These are phyloP conservation scores for Neonectria coccinea DNA, from an alignment of 2,329 filamentous ascomycete genomes.

Conservation along the genomic window DNA sequence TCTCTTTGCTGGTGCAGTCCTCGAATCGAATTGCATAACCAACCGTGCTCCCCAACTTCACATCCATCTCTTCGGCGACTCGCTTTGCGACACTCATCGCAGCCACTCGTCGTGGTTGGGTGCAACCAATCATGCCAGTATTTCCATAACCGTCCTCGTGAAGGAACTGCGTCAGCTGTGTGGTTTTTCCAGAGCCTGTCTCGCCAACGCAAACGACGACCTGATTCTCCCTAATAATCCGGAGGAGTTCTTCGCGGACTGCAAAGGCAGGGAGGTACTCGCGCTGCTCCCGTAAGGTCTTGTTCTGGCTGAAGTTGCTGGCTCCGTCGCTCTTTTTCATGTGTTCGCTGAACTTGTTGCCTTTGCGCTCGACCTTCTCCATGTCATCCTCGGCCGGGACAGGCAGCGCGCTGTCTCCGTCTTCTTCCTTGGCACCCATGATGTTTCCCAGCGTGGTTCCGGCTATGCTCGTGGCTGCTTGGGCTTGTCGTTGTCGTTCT, in stretches of 20 bases:
- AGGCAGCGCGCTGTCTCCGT: constrained; percentile 89
- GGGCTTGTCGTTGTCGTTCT: constrained; percentile 92
- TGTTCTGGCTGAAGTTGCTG: constrained; percentile 93
- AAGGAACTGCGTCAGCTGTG: constrained; percentile 95
- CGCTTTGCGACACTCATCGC: constrained; percentile 99
- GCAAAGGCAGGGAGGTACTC: constrained; percentile 96
- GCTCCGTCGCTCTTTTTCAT: constrained; percentile 88
- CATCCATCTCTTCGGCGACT: constrained; percentile 98
- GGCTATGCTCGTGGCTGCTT: constrained; percentile 92
- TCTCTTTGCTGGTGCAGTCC: constrained; percentile 96
- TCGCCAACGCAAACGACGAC: constrained; percentile 97
- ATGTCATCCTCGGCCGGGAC: constrained; percentile 77
- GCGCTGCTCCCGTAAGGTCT: constrained; percentile 88
- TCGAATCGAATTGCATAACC: constrained; percentile 99
- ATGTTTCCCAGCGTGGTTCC: constrained; percentile 94
- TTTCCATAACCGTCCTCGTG: constrained; percentile 95
- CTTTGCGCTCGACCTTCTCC: constrained; percentile 61
- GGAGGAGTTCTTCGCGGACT: constrained; percentile 89
- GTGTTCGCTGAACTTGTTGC: constrained; percentile 87
- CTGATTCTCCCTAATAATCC: constrained; percentile 95
- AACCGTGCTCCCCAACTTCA: constrained; percentile 85
- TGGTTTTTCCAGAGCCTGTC: constrained; percentile 97
- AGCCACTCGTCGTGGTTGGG: constrained; percentile 93
- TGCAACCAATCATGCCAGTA: constrained; percentile 92
- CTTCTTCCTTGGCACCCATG: constrained; percentile 94